These are phyloP conservation scores for Fusarium pseudonygamai DNA, from an alignment of 2,329 filamentous ascomycete species.

Conservation along the genomic window DNA sequence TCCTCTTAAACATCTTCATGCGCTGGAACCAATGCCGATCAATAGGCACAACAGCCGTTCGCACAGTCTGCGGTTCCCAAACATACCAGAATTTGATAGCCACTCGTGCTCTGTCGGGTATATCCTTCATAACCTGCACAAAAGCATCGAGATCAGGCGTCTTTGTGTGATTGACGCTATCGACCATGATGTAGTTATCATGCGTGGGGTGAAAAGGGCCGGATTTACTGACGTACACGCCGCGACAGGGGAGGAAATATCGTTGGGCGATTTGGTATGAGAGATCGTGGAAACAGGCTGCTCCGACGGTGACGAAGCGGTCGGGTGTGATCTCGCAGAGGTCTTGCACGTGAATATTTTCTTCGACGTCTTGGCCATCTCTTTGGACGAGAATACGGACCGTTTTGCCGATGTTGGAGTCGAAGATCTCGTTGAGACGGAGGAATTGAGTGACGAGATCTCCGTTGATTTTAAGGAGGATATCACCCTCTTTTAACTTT, in stretches of 20 bases:
- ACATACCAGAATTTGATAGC: constrained; percentile 17
- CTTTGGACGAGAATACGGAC: constrained; percentile 86
- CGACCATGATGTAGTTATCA: constrained; percentile 67
- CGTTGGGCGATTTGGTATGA: constrained; percentile 96
- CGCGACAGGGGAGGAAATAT: constrained; percentile 90
- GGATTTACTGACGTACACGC: constrained; percentile 76
- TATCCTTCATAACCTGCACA: constrained; percentile 16
- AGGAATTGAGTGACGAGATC: constrained; percentile 94
- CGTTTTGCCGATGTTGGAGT: constrained; percentile 78
- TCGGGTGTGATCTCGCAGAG: constrained; percentile 94
- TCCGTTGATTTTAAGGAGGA: constrained; percentile 93
- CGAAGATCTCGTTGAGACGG: constrained; percentile 87
- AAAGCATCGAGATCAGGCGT: constrained; percentile 74
- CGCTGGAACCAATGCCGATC: constrained; percentile 96
- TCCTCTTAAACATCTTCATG: constrained; percentile 91
- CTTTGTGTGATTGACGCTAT: constrained; percentile 83
- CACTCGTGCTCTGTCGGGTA: constrained; percentile 17
- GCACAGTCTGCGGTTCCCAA: constrained; percentile 74
- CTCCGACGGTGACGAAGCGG: constrained; percentile 92
- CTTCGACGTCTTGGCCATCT: constrained; percentile 85
- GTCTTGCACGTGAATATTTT: constrained; percentile 85
- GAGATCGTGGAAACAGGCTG: constrained; percentile 91
- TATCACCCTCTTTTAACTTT: constrained; percentile 86
- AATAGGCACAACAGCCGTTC: constrained; percentile 90
- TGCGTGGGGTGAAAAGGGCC: not conserved